Base-by-base conservation (phyloP, 225 moss, liverwort and hornwort species). In the Marchantia polymorpha region DNA sequence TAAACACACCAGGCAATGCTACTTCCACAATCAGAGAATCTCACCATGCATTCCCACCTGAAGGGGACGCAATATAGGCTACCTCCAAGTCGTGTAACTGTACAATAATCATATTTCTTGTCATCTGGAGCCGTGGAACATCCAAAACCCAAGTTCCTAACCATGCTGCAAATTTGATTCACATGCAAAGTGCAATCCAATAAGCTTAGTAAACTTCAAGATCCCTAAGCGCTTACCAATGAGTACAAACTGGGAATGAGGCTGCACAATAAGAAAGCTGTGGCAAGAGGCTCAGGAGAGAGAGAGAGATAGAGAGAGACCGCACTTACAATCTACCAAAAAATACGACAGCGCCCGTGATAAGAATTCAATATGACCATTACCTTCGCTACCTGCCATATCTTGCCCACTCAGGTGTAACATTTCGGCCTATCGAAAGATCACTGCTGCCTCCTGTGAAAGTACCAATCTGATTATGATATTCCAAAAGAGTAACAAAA, bases 371-470 rank as follows among this genome's bases (percentile, higher is more conserved):
- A 69, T 69, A 69, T 39, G 26, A n/a, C 69, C 69, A 69, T 69
- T 69, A 69, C 47, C 31, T 69, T 48, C 69, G 47, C 69, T 39
- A 48, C 39, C 39, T 69, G 69, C 69, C 69, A 69, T 39, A 69
- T 69, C 47, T 48, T 64, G 64, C 64, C 64, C 64, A 64, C 6
- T 69, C 69, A 69, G 69, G 39, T 39, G 31, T 13, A 46, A 39
- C 47, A 69, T 48, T 69, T 39, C 69, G 69, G 69, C 47, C 69
- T 69, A 69, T 39, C 69, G 39, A 20, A 69, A 39, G 39, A 69
- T 39, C 69, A 69, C 39, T 69, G 69, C 69, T 69, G 69, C 69
- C 69, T 69, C 69, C 69, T 69, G 69, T 69, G 31, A 39, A 69
- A 69, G 69, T 64, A 48, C 69, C 69, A 12, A 69, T 69, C 69